Evolutionary conservation across 169 alveolate species (phyloP).

Genomic region (Cyclospora cayetanensis): DNA sequence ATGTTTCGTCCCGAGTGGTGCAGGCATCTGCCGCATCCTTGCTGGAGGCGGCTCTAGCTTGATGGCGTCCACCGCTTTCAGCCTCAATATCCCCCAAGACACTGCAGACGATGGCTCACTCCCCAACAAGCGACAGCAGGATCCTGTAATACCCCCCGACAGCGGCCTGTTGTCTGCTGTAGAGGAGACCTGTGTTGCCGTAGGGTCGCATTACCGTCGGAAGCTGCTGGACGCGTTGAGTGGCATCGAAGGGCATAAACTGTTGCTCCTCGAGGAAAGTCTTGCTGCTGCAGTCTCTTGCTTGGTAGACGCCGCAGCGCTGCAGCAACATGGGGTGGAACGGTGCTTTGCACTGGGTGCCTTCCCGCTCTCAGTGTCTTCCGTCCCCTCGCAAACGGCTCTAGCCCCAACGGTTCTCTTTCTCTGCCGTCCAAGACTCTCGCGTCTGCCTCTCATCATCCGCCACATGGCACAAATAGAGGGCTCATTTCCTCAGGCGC

Average conservation of each 20-base stretch:
- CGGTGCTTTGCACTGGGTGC: constrained; percentile 65
- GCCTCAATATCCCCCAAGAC: too few species aligned
- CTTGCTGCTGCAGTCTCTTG: constrained; percentile 63
- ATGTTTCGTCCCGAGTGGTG: too few species aligned
- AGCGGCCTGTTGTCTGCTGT: too few species aligned
- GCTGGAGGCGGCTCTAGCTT: too few species aligned
- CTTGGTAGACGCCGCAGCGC: constrained; percentile 40
- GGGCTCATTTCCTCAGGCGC: constrained; percentile 45
- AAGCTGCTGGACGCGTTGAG: constrained; percentile 62
- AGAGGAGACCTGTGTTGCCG: constrained; percentile 3
- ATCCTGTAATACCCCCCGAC: too few species aligned
- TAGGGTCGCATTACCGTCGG: constrained; percentile 2
- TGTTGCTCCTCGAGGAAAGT: constrained; percentile 54
- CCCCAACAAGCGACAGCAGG: too few species aligned
- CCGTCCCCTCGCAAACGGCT: constrained; percentile 30
- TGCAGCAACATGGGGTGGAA: constrained; percentile 71
- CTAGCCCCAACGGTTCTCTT: constrained; percentile 53
- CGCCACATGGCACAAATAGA: constrained; percentile 56
- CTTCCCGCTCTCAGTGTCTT: constrained; percentile 14
- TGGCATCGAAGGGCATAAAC: constrained; percentile 38
- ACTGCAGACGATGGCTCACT: too few species aligned
- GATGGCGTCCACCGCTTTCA: too few species aligned
- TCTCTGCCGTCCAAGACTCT: constrained; percentile 60
- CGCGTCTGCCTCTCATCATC: constrained; percentile 50
- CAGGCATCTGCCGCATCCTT: too few species aligned